Base-by-base conservation (phyloP, 768 basidiomycete genomes). In the Rhodosporidiobolus sp. region DNA sequence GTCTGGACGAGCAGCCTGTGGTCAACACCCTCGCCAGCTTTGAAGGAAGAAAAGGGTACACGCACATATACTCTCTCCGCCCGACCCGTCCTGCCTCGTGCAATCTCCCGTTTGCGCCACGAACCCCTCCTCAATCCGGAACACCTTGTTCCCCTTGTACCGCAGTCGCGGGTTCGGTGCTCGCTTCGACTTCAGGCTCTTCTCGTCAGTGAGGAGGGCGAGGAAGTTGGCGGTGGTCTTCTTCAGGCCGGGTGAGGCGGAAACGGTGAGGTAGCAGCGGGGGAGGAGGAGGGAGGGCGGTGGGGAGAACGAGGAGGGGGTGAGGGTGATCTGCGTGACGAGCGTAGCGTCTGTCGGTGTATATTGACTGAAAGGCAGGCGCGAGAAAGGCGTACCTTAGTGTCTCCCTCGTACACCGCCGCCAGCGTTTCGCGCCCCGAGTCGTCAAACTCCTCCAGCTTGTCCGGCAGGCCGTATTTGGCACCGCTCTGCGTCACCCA, bases 21-120 rank as follows among this genome's bases (percentile, higher is more conserved):
- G 48, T 28, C 56, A 22, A 4, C 19, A 3, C 8, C 16, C 16
- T 30, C 22, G 2, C 19, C 24, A 30, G 17, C 16, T 34, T 8
- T 45, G 20, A 26, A 22, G 46, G 4, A 32, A 24, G 35, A 43
- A 52, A 52, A 43, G 46, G 52, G 64, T 38, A 54, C 54, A 65
- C 65, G 79, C 80, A 73, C 78, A 86, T 8, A 75, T 70, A 14
- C 63, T 83, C 84, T 87, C 86, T 22, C 86, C 86, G 1, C 85
- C 85, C 62, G 82, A 83, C 46, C 86, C 86, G 75, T 86, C 86
- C 10, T 83, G 82, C 55, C 86, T 77, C 30, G 85, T 86, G 50
- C 86, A 80, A 75, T 87, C 85, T 11, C 86, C 86, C n/a, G 84
- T 84, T 75, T 87, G 86, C 1, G 84, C 83, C 8, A 86, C 81